Base-by-base conservation (phyloP, 2,329 filamentous ascomycete genomes). In the Coniochaeta sp. region DNA sequence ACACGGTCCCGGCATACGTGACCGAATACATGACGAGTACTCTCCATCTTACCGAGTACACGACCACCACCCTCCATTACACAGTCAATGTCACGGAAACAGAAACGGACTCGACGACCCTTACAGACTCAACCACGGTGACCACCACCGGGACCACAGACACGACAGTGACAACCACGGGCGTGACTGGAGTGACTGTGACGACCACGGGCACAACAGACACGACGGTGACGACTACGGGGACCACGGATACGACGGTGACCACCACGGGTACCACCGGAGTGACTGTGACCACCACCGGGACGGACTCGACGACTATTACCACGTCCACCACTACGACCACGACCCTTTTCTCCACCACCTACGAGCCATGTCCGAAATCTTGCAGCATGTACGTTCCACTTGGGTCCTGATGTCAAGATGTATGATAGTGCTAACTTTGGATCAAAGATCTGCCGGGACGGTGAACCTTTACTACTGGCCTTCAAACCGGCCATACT, bases 401-500 rank as follows among this genome's bases (percentile, higher is more conserved):
- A 3, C 3, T 52, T 36, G 12, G 22, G 3, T 57, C 16, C 12
- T 19, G 52, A 34, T 32, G 6, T n/a, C n/a, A 16, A 2, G 16
- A 22, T 55, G 54, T n/a, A 22, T 36, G 30, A 36, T 58, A 36
- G 34, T 55, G 34, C 62, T 65, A 62, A 67, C 22, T n/a, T 36
- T 36, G 34, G 8, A 7, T 14, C 34, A 36, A 36, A 65, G 68
- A 40, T 67, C 64, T 40, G 72, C 67, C 24, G 69, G 64, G n/a
- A 73, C 71, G 1, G 72, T 74, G 28, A 67, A 69, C 55, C 57
- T 74, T 24, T 70, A 69, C 61, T 74, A 66, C 66, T 74, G 72
- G 72, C 72, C 71, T 7, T 72, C 71, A 16, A 59, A 67, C 60
- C 65, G 68, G 22, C 65, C 67, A 54, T 70, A 67, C 61, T 63